These are phyloP conservation scores for Metschnikowia reukaufii DNA, from an alignment of 805 yeast genomes.

Conservation along the genomic window DNA sequence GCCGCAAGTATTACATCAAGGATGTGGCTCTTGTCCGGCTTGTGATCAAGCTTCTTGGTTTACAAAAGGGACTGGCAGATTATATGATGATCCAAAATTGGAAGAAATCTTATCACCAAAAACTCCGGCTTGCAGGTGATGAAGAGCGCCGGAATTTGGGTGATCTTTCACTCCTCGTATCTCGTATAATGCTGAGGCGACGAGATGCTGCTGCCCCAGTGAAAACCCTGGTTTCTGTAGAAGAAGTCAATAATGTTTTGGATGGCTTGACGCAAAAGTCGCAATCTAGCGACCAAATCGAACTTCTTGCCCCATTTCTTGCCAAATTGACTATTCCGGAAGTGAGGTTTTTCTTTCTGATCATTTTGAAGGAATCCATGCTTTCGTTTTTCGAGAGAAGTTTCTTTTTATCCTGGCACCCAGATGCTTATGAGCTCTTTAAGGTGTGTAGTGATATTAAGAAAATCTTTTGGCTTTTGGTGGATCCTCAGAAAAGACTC, in stretches of 20 bases:
- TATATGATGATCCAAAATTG: constrained; percentile 42
- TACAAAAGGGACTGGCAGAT: constrained; percentile 63
- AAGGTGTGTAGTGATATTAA: constrained; percentile 66
- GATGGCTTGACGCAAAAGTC: constrained; percentile 29
- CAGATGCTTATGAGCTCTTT: constrained; percentile 66
- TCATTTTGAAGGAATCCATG: constrained; percentile 59
- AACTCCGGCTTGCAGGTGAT: constrained; percentile 44
- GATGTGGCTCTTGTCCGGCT: constrained; percentile 59
- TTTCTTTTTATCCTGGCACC: constrained; percentile 68
- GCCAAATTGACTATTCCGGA: constrained; percentile 59
- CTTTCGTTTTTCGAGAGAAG: constrained; percentile 61
- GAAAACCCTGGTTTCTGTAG: constrained; percentile 23
- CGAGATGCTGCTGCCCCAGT: constrained; percentile 46
- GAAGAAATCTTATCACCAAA: constrained; percentile 37
- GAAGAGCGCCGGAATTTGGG: constrained; percentile 29
- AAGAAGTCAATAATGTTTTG: constrained; percentile 30
- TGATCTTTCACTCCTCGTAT: constrained; percentile 48
- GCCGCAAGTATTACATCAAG: constrained; percentile 59
- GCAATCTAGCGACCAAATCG: constrained; percentile 38
- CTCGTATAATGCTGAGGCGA: constrained; percentile 51
- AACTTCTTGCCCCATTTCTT: constrained; percentile 50
- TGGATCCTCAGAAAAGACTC: constrained; percentile 49
- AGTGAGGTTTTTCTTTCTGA: constrained; percentile 65
- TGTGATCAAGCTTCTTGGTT: constrained; percentile 48
- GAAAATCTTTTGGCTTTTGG: constrained; percentile 54